Base-by-base conservation (phyloP, 768 basidiomycete genomes). In the Piloderma croceum region DNA sequence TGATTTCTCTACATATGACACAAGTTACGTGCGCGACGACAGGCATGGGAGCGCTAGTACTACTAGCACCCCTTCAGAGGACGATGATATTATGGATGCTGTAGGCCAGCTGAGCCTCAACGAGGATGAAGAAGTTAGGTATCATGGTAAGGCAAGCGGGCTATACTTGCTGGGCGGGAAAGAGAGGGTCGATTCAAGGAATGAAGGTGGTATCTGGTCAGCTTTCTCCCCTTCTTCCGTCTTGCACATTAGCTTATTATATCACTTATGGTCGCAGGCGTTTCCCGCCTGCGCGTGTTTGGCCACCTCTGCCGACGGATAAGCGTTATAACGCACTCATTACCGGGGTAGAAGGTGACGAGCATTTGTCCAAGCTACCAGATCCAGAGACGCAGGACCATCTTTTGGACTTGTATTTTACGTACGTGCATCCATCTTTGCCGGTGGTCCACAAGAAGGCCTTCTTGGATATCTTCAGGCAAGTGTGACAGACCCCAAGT, bases 221-320 rank as follows among this genome's bases (percentile, higher is more conserved):
- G 75, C 68, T 42, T n/a, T n/a, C 5, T 29, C 27, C 36, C 21
- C 32, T 17, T 45, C 38, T 43, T 10, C 20, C 39, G 35, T 37
- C 47, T 37, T 31, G 36, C 24, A 31, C 11, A 29, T 42, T 45
- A 6, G 31, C 23, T 33, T 21, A 19, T 36, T 44, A 44, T 22
- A 46, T 53, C 3, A 39, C 43, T 1, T 36, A 52, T 29, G 51
- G 49, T 21, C 51, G 5, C 53, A 88, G 76, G 83, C 79, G 81
- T 21, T 92, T 93, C 62, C 89, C 90, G 0, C 81, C 80, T 49
- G 83, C 89, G 3, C 74, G 90, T n/a, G 84, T 91, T 19, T 93
- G 90, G 90, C 90, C 90, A 0, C 79, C 79, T 3, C 58, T 74
- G 40, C 60, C 61, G 3, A 31, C 19, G 21, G 50, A 53, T 40